Conservation (phyloP, 208 protist genomes). For the Crithidia mellificae region DNA sequence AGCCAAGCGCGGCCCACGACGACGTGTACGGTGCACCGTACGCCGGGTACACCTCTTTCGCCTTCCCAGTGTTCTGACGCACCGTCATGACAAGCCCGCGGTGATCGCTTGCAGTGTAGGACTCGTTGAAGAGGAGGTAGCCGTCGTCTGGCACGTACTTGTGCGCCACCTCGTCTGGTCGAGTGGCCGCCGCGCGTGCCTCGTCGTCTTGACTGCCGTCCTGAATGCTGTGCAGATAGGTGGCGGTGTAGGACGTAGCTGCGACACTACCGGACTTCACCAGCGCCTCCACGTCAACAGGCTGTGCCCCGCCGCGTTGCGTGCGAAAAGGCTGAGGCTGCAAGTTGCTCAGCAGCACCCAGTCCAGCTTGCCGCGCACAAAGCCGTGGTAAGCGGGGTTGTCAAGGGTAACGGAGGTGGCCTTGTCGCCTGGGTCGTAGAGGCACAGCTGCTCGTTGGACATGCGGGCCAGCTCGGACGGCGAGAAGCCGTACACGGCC, state of each 20-base stretch:
- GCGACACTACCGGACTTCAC: conserved; percentile 34
- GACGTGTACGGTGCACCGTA: conserved; percentile 56
- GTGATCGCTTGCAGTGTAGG: conserved; percentile 65
- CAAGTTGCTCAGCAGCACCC: conserved; percentile 78
- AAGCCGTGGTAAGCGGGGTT: conserved; percentile 60
- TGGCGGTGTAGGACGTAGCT: conserved; percentile 19
- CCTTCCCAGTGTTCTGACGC: conserved; percentile 36
- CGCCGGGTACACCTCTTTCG: conserved; percentile 44
- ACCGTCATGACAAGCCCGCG: conserved; percentile 68
- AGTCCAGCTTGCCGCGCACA: conserved; percentile 76
- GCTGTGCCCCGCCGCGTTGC: conserved; percentile 23
- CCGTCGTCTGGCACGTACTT: conserved; percentile 37
- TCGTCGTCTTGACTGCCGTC: conserved; percentile 22
- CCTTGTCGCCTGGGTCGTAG: conserved; percentile 75
- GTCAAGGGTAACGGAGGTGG: conserved; percentile 62
- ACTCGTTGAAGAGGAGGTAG: conserved; percentile 80
- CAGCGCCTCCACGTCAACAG: conserved; percentile 35
- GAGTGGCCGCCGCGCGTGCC: conserved; percentile 2
- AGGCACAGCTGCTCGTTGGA: conserved; percentile 63
- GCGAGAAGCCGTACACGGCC: conserved; percentile 61
- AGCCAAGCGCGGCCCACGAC: conserved; percentile 23
- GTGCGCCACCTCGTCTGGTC: conserved; percentile 16
- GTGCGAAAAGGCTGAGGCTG: conserved; percentile 24
- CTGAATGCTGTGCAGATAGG: conserved; percentile 29
- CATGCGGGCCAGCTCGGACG: conserved; percentile 31